Evolutionary conservation across 257 asterid genomes (phyloP).

Genomic region (Nicotiana otophora): DNA sequence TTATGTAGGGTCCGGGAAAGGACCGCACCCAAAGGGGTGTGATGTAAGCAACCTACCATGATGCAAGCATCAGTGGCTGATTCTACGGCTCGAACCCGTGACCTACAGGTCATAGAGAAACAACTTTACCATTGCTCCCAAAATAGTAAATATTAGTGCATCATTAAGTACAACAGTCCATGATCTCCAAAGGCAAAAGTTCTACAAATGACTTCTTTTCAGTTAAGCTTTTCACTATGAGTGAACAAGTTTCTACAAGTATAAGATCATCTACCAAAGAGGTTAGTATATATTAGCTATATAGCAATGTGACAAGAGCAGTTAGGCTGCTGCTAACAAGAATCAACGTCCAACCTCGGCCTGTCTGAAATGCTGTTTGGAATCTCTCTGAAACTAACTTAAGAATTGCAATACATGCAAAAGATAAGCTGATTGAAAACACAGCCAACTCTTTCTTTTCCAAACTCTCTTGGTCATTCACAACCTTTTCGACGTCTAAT

Average conservation of each 20-base stretch:
- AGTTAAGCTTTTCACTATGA: background rate
- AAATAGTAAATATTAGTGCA: no score
- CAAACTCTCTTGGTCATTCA: slow-evolving; percentile 48
- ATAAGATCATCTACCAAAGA: background rate
- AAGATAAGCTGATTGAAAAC: slow-evolving; percentile 42
- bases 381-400: slow-evolving; percentile 31
- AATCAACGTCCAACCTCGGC: slow-evolving; percentile 59
- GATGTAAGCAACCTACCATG: no score
- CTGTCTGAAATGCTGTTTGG: slow-evolving; percentile 23
- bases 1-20: no score
- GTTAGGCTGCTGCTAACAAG: slow-evolving; percentile 66
- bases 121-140: no score
- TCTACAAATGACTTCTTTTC: background rate
- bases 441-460: slow-evolving; percentile 64
- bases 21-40: no score
- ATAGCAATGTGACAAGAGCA: slow-evolving; percentile 53
- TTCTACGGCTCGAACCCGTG: no score
- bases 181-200: background rate
- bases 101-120: no score
- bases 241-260: background rate
- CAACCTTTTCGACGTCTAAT: slow-evolving; percentile 57
- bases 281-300: slow-evolving; percentile 8
- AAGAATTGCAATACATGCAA: slow-evolving; percentile 51
- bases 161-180: background rate
- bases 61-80: no score